Conservation (phyloP, 495 filamentous ascomycete species). For the Penicillium dipodomyicola region DNA sequence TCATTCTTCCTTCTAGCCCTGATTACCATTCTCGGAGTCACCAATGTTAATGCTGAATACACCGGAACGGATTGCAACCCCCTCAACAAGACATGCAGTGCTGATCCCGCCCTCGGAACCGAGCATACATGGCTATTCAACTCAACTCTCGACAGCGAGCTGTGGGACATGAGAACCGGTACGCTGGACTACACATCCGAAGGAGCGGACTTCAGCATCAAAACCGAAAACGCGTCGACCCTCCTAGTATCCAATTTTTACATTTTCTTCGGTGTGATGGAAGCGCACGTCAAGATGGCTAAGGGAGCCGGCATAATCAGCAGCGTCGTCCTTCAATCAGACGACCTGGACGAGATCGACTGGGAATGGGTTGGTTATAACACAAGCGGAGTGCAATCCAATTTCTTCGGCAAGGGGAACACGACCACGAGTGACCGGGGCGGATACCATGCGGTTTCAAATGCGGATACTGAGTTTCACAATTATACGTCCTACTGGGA, state of each 20-base stretch:
- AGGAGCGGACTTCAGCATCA: constrained; percentile 64
- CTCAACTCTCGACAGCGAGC: constrained; percentile 59
- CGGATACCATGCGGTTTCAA: constrained; percentile 42
- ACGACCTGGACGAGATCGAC: constrained; percentile 84
- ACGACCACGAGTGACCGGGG: constrained; percentile 67
- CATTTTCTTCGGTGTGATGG: constrained; percentile 72
- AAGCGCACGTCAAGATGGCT: constrained; percentile 62
- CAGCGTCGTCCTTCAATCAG: constrained; percentile 76
- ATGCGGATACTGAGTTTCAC: constrained; percentile 61
- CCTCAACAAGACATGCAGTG: constrained; percentile 59
- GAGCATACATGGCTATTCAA: constrained; percentile 73
- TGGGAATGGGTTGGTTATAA: constrained; percentile 57
- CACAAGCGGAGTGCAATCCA: constrained; percentile 64
- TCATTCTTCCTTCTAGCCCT: not conserved
- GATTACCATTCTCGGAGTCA: not conserved
- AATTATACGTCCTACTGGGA: constrained; percentile 85
- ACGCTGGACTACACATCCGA: constrained; percentile 58
- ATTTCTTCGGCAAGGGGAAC: constrained; percentile 85
- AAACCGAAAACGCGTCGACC: constrained; percentile 51
- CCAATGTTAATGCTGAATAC: not conserved
- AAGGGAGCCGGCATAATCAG: constrained; percentile 71
- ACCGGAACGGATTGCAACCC: constrained; percentile 58
- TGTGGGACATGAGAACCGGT: constrained; percentile 62
- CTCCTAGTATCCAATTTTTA: constrained; percentile 62
- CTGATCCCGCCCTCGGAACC: constrained; percentile 74